Base-by-base conservation (phyloP, 2,329 filamentous ascomycete genomes). In the Clonostachys byssicola region DNA sequence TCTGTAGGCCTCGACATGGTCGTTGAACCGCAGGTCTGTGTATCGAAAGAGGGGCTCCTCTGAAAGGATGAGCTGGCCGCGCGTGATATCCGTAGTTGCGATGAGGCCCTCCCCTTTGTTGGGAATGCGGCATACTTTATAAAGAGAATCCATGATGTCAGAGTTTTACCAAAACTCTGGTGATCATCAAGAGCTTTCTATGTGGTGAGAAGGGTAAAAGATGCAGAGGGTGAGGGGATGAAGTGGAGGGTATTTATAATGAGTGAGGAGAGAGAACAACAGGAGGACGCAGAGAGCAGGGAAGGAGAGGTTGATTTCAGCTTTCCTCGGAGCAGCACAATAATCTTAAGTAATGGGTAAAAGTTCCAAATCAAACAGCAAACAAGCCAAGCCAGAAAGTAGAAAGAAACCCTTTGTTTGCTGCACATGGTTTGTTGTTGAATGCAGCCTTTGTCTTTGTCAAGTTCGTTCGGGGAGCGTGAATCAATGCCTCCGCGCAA, bases 61-160 rank as follows among this genome's bases (percentile, higher is more conserved):
- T 13, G 33, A n/a, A 33, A 47, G 45, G 8, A 47, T 47, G 5
- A 16, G 7, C n/a, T 47, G n/a, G 45, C 45, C 42, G 12, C 40
- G 42, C 6, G 13, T 33, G 43, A 52, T 47, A 18, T 10, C 20
- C 7, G 33, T 33, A 20, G 45, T 48, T 12, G 50, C 50, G 13
- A 52, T 43, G 4, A 48, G n/a, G 16, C 48, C 48, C n/a, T 47
- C 46, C 16, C 50, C 50, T 30, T 46, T 47, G 3, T 34, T 42
- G 8, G 40, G 34, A 23, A 51, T 34, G 1, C 16, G 23, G 12
- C 23, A 34, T n/a, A 44, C 36, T 13, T 17, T 13, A 12, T 44
- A 35, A 4, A 42, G 39, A 14, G 34, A 5, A 10, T 30, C 23
- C 23, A 30, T 30, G 23, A 30, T 30, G 23, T 9, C 23, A 30